Conservation (phyloP, 768 basidiomycete species). For the Tulasnella sp. region DNA sequence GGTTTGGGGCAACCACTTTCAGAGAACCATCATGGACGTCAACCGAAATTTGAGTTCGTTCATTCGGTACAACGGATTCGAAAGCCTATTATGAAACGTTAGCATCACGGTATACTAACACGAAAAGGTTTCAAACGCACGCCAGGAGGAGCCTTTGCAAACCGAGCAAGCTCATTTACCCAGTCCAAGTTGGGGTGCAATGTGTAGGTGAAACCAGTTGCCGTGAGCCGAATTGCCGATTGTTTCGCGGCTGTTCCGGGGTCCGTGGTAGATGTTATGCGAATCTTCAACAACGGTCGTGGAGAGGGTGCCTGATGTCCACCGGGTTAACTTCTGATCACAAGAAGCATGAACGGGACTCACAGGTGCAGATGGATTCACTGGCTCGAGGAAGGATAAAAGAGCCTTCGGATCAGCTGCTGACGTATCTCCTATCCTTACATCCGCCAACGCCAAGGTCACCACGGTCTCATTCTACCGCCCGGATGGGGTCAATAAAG, state of each 20-base stretch:
- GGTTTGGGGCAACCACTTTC: conserved; percentile 53
- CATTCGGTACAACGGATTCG: conserved; percentile 87
- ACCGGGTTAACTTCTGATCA: not conserved
- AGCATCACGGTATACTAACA: not conserved
- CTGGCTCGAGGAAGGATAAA: conserved; percentile 51
- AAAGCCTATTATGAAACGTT: conserved; percentile 57
- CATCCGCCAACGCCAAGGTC: conserved; percentile 59
- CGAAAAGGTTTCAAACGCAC: conserved; percentile 47
- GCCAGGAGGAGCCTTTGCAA: conserved; percentile 81
- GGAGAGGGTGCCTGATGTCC: not conserved
- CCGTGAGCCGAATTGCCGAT: conserved; percentile 61
- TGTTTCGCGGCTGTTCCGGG: conserved; percentile 65
- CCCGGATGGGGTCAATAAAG: not conserved
- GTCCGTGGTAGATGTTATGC: not conserved
- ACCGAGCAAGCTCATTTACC: conserved; percentile 57
- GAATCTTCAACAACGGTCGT: conserved; percentile 10
- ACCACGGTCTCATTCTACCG: conserved; percentile 66
- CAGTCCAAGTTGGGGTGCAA: conserved; percentile 61
- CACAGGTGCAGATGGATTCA: conserved; percentile 45
- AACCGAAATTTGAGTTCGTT: conserved; percentile 69
- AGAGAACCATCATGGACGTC: conserved; percentile 64
- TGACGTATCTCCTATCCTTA: conserved; percentile 52
- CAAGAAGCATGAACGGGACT: not conserved
- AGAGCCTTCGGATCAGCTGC: conserved; percentile 36
- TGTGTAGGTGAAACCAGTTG: conserved; percentile 62